Base-by-base conservation (phyloP, 2,329 filamentous ascomycete species). In the Sporothrix pallida region DNA sequence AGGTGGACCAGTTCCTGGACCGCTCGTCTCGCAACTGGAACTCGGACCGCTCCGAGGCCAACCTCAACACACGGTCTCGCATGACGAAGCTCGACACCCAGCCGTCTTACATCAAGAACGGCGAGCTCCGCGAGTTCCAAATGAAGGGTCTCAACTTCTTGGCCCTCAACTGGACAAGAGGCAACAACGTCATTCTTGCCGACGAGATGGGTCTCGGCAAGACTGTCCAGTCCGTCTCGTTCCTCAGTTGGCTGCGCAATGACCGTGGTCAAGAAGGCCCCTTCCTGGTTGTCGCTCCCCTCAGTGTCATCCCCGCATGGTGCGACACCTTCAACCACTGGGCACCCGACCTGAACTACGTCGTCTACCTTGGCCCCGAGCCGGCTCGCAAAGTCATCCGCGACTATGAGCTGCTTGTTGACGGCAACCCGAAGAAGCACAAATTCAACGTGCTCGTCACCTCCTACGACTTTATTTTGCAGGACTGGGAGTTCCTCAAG, bases 151-250 rank as follows among this genome's bases (percentile, higher is more conserved):
- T 99, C 75, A 98, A 98, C 84, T 99, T 98, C 82, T 86, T 99
- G 76, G 93, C 93, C 63, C 94, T 97, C 83, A 97, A 98, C 82
- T 99, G 97, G 97, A 93, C 93, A 71, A 91, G 92, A 79, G 91
- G 90, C 72, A 96, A 96, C 81, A 99, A 98, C 78, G 96, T 98
- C 79, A 98, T 99, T 78, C 88, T 99, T 71, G 96, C 96, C 68
- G 96, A 99, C 80, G 96, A 99, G 83, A 99, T 99, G 96, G 96
- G 96, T 78, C 87, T 99, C 15, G 96, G 96, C 42, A 99, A 99
- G 84, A 99, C 96, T 0, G 96, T 99, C 0, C 96, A 99, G 83
- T 98, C 95, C 0, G 95, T 99, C 42, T 91, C 95, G 0, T 98
- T 98, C 81, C 92, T 99, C 82, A 98, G 95, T 81, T 99, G 96